A percentile compares a stretch with the other conserved stretches of the same genome.
Conservation (phyloP, 2,329 filamentous ascomycete species). For the Emergomyces africanus region DNA sequence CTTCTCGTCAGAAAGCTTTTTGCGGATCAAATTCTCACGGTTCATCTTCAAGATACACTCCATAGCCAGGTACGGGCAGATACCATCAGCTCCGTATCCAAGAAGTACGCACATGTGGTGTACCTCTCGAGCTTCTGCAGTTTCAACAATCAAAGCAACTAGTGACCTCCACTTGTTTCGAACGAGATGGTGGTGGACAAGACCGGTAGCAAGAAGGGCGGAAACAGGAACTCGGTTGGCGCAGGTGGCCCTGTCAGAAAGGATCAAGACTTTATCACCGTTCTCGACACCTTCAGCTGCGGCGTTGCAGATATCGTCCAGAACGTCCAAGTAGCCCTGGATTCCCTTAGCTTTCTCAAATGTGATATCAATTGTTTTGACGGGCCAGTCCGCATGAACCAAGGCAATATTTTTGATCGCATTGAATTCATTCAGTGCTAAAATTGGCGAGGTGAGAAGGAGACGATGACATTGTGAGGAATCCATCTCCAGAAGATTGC, state of each 20-base stretch:
- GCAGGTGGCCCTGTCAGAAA: slow-evolving; percentile 79
- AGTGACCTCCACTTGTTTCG: slow-evolving; percentile 92
- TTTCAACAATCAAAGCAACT: slow-evolving; percentile 78
- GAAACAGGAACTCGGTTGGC: slow-evolving; percentile 76
- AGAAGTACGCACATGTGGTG: slow-evolving; percentile 98
- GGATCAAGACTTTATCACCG: slow-evolving; percentile 70
- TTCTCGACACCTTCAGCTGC: slow-evolving; percentile 72
- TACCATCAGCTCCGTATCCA: slow-evolving; percentile 85
- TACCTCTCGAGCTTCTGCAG: slow-evolving; percentile 88
- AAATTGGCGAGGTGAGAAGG: slow-evolving; percentile 73
- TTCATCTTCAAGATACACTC: slow-evolving; percentile 97
- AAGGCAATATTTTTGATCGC: slow-evolving; percentile 64
- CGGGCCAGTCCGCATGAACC: slow-evolving; percentile 67
- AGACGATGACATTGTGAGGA: slow-evolving; percentile 75
- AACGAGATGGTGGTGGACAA: slow-evolving; percentile 91
- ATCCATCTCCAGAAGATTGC: slow-evolving; percentile 90
- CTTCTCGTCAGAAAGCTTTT: slow-evolving; percentile 67
- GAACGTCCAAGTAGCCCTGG: slow-evolving; percentile 70
- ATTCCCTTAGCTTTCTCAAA: slow-evolving; percentile 78
- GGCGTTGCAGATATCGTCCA: slow-evolving; percentile 79
- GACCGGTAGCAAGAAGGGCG: slow-evolving; percentile 72
- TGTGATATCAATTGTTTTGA: slow-evolving; percentile 82
- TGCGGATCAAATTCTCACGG: slow-evolving; percentile 82
- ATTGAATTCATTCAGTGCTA: slow-evolving; percentile 86
- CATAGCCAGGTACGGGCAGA: slow-evolving; percentile 90